phyloP scores from a whole-genome alignment of 768 basidiomycete species.

The Infundibulicybe gibba region DNA sequence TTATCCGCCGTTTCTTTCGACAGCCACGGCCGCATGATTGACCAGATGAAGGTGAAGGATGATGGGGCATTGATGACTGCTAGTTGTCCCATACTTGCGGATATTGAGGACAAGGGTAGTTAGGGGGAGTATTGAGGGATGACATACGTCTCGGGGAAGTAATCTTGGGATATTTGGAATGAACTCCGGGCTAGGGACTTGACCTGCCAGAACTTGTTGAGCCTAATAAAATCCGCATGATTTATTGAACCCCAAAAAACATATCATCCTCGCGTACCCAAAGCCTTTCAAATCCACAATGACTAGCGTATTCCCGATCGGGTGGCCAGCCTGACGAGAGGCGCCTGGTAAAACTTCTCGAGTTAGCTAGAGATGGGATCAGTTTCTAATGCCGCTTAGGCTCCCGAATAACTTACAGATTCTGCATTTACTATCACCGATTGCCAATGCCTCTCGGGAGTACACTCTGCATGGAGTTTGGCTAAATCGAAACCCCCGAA shows the following conservation, averaged over 20 bases:
- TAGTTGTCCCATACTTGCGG: constrained; percentile 64
- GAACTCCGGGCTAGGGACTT: constrained; percentile 54
- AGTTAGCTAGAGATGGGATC: constrained; percentile 30
- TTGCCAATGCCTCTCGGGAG: constrained; percentile 62
- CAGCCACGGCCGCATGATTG: constrained; percentile 65
- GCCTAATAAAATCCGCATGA: constrained; percentile 27
- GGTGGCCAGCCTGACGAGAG: constrained; percentile 47
- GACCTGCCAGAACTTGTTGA: constrained; percentile 75
- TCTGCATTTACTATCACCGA: constrained; percentile 64
- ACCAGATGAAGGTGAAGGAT: constrained; percentile 73
- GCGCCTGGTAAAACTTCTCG: constrained; percentile 70
- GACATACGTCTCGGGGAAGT: constrained; percentile 71
- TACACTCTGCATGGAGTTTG: constrained; percentile 51
- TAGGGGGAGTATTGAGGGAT: not conserved
- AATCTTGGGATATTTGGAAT: constrained; percentile 77
- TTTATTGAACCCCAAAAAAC: not conserved
- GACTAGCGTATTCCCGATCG: constrained; percentile 50
- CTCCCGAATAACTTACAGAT: constrained; percentile 26
- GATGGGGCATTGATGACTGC: constrained; percentile 70
- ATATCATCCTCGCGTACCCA: constrained; percentile 36
- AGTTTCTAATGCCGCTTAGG: not conserved
- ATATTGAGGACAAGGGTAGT: not conserved
- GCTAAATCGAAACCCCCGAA: constrained; percentile 58
- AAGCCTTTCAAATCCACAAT: constrained; percentile 73
- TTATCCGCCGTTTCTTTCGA: constrained; percentile 70